Conservation (phyloP, 352 stramenopile genomes). For the Thalassiosira exigua region DNA sequence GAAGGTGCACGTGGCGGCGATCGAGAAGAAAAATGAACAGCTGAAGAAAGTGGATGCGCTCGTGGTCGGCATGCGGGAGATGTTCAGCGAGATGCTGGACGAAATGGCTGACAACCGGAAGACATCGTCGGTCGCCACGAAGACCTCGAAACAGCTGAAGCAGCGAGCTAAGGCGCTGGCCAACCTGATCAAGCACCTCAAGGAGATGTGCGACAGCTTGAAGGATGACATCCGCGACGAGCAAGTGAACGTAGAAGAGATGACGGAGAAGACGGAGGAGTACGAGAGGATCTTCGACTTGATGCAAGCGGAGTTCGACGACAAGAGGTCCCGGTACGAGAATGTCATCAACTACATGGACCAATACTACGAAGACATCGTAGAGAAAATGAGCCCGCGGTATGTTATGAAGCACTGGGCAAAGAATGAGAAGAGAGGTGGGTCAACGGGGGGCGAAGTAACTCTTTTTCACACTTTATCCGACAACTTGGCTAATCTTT, state of each 20-base stretch:
- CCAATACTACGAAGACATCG: constrained; percentile 4
- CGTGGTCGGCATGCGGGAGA: too few relatives aligned
- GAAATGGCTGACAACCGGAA: constrained; percentile 21
- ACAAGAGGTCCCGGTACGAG: background rate
- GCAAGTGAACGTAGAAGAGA: background rate
- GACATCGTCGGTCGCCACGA: background rate
- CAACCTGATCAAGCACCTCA: background rate
- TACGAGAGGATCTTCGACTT: constrained; percentile 14
- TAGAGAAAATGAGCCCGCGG: background rate
- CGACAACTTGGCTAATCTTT: too few relatives aligned
- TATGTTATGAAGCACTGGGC: constrained; percentile 21
- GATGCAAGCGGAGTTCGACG: constrained; percentile 13
- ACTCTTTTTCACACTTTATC: too few relatives aligned
- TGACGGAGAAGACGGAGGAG: constrained; percentile 6
- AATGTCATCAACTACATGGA: constrained; percentile 6
- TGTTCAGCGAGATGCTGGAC: too few relatives aligned
- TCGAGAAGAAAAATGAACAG: constrained; percentile 11
- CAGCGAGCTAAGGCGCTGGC: background rate
- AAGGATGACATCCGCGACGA: constrained; percentile 7
- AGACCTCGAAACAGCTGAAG: background rate
- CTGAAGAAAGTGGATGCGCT: background rate
- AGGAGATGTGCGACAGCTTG: background rate
- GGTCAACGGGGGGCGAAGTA: too few relatives aligned
- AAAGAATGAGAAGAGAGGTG: constrained; percentile 2
- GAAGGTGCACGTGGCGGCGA: too few relatives aligned